Evolutionary conservation across 2,329 filamentous ascomycete genomes (phyloP).

Genomic region (Biscogniauxia marginata): DNA sequence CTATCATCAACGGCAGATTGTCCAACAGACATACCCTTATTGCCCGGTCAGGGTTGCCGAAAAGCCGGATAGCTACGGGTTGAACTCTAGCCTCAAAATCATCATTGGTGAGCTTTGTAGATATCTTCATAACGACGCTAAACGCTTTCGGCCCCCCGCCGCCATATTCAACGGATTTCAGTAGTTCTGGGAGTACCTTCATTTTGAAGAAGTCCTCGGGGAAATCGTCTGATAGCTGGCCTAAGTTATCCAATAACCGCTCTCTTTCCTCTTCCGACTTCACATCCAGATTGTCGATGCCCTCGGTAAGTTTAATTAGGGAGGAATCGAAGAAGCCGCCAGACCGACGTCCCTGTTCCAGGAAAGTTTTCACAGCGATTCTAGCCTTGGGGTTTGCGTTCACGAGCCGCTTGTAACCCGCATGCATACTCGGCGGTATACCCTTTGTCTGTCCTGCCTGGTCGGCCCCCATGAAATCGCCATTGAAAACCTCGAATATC

Average conservation of each 20-base stretch:
- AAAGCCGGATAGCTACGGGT: conserved; percentile 83
- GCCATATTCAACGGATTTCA: conserved; percentile 99
- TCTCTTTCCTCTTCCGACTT: conserved; percentile 84
- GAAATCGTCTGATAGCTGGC: conserved; percentile 86
- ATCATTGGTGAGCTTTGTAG: conserved; percentile 79
- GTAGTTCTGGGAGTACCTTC: conserved; percentile 88
- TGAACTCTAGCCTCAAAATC: conserved; percentile 85
- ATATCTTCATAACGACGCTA: conserved; percentile 84
- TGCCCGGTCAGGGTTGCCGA: conserved; percentile 87
- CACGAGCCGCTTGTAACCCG: conserved; percentile 84
- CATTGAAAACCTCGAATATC: conserved; percentile 90
- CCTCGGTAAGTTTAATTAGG: conserved; percentile 87
- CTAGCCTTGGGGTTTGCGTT: conserved; percentile 88
- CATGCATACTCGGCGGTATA: conserved; percentile 84
- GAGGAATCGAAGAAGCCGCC: conserved; percentile 92
- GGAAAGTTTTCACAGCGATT: conserved; percentile 78
- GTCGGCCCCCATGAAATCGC: conserved; percentile 71
- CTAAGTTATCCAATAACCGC: conserved; percentile 81
- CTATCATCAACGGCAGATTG: conserved; percentile 86
- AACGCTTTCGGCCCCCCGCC: conserved; percentile 93
- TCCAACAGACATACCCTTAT: conserved; percentile 89
- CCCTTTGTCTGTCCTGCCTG: conserved; percentile 83
- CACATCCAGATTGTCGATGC: conserved; percentile 87
- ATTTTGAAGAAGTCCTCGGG: conserved; percentile 98
- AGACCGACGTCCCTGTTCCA: conserved; percentile 80